These are phyloP conservation scores for Hondaea fermentalgiana DNA, from an alignment of 108 stramenopile genomes.

Conservation along the genomic window DNA sequence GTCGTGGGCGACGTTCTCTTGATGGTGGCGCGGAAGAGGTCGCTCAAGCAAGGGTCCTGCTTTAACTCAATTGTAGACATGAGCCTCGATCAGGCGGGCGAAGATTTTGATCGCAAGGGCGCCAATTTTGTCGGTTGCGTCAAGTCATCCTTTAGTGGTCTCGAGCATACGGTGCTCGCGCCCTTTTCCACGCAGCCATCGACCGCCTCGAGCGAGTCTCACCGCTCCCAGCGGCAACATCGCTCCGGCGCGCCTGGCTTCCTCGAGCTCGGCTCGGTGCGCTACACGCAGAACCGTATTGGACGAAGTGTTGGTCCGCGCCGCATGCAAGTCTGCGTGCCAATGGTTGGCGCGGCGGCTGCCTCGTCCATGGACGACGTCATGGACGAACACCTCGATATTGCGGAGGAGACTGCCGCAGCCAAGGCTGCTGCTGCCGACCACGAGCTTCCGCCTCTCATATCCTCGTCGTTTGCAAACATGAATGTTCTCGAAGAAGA, in stretches of 20 bases:
- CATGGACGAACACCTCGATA: background rate
- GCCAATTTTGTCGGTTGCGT: background rate
- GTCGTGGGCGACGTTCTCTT: background rate
- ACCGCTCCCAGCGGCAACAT: background rate
- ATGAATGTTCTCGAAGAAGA: background rate
- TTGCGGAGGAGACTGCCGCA: background rate
- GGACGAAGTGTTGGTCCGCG: background rate
- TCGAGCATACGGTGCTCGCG: background rate
- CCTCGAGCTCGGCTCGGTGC: background rate
- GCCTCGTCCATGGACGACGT: background rate
- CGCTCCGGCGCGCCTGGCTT: background rate
- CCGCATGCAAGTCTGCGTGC: conserved; percentile 1
- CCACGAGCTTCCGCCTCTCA: too few relatives aligned
- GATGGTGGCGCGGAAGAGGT: background rate
- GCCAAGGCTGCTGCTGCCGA: background rate
- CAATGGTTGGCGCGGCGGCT: background rate
- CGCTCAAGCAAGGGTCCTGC: background rate
- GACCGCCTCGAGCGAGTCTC: background rate
- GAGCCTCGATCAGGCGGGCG: background rate
- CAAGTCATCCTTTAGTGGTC: background rate
- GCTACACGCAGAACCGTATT: background rate
- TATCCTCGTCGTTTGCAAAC: background rate
- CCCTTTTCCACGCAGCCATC: background rate
- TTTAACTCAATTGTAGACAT: background rate
- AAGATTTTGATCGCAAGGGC: background rate